These are phyloP conservation scores for Aphanomyces invadans DNA, from an alignment of 352 stramenopile species.

Conservation along the genomic window DNA sequence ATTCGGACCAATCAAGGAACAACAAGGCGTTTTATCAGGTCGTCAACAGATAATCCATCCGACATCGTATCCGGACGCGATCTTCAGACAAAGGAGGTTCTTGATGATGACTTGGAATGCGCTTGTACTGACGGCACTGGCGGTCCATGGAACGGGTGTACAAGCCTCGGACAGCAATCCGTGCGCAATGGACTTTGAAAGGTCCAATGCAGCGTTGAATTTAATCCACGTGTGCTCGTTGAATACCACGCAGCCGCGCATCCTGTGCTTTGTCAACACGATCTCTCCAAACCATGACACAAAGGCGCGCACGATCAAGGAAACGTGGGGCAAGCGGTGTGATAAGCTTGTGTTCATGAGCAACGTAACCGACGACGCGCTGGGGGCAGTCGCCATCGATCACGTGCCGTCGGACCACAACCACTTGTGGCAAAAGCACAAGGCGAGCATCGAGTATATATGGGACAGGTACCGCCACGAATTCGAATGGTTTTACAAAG, in stretches of 20 bases:
- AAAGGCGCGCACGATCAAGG: constrained; percentile 14
- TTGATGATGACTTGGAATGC: too few relatives aligned
- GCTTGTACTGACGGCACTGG: too few relatives aligned
- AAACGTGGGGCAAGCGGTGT: constrained; percentile 22
- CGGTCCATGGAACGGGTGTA: too few relatives aligned
- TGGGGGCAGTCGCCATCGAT: constrained; percentile 3
- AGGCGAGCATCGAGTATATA: constrained; percentile 20
- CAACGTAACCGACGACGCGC: constrained; percentile 11
- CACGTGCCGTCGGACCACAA: constrained; percentile 16
- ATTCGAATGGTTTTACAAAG: constrained; percentile 27
- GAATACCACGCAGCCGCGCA: not conserved
- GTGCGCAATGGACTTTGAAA: constrained; percentile 42
- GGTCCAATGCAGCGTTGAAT: constrained; percentile 34
- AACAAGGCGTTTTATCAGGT: too few relatives aligned
- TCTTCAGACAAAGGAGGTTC: too few relatives aligned
- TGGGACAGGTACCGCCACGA: constrained; percentile 24
- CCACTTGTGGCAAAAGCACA: constrained; percentile 25
- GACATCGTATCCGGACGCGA: too few relatives aligned
- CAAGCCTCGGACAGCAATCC: constrained; percentile 25
- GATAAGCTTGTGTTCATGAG: constrained; percentile 25
- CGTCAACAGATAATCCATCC: too few relatives aligned
- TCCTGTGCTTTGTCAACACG: constrained; percentile 26
- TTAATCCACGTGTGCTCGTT: constrained; percentile 38
- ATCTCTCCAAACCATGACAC: constrained; percentile 21
- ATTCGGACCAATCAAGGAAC: not conserved